Base-by-base conservation (phyloP, 2,329 filamentous ascomycete genomes). In the Arachnomyces sp. region DNA sequence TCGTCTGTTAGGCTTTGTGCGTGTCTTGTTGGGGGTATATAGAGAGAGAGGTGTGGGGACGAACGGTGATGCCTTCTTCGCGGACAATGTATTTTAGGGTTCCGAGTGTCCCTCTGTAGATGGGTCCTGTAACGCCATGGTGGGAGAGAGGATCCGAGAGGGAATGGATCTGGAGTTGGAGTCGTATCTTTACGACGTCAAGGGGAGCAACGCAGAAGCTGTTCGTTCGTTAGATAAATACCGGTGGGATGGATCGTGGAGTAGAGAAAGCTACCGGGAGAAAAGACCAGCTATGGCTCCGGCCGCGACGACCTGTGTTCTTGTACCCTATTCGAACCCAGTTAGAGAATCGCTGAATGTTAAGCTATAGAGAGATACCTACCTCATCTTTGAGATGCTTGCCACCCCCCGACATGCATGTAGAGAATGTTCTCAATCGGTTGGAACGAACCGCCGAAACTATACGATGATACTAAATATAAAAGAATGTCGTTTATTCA, bases 121-220 rank as follows among this genome's bases (percentile, higher is more conserved):
- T 37, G 52, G 66, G 65, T 2, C 62, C 70, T 37, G 59, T 54
- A 43, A 71, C 53, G 48, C 65, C 55, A 38, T 67, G 67, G 47
- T 77, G 71, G 34, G 78, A 74, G 7, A 80, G 64, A 2, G 86
- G 84, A 56, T 90, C 83, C 52, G 82, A 83, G 44, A 86, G 77
- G 36, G 86, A 88, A 67, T 93, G 84, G 33, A 85, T 78, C 64
- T 96, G 92, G 13, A 98, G 80, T 62, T 98, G 92, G 34, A 96
- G 81, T 34, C 92, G 86, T 66, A 98, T 98, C 72, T 98, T 96
- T 67, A 96, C 80, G 47, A 98, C 92, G 64, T 98, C 92, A 51
- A 98, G 84, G 39, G 92, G 92, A 13, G 92, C 87, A 59, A 96
- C 83, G 57, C 92, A 78, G 71, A 98, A 96, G 60, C 86, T 88